These are phyloP conservation scores for Linaria vulgaris DNA, from an alignment of 257 asterid genomes.

Conservation along the genomic window DNA sequence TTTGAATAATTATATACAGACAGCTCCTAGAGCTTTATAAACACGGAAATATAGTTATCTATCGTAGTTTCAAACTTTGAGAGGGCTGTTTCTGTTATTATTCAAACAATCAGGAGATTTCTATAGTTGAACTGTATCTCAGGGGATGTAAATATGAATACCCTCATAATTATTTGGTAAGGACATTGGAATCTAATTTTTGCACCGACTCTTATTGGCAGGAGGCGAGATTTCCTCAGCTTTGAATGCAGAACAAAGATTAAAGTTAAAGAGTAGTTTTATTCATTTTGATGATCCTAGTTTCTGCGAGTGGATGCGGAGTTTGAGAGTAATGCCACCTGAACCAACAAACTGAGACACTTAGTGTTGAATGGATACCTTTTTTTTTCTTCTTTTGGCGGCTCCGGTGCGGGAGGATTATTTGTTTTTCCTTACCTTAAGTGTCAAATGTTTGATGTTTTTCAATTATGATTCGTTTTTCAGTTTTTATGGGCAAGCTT, in stretches of 20 bases:
- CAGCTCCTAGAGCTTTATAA: background rate
- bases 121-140: no score
- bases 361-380: background rate
- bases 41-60: background rate
- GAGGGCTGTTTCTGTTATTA: no score
- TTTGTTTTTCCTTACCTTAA: background rate
- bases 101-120: no score
- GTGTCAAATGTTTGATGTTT: no score
- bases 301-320: slow-evolving; percentile 96
- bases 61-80: background rate
- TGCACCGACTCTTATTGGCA: slow-evolving; percentile 29
- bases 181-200: no score
- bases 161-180: background rate
- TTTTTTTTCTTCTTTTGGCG: background rate
- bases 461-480: no score
- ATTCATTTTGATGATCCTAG: slow-evolving; percentile 92
- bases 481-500: no score
- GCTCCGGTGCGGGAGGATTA: background rate
- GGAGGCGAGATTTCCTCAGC: slow-evolving; percentile 99
- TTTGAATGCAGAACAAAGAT: slow-evolving; percentile 73
- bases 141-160: no score
- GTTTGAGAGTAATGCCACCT: slow-evolving; percentile 76
- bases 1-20: slow-evolving; percentile 3
- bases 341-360: slow-evolving; percentile 53
- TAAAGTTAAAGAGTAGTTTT: slow-evolving; percentile 82